Base-by-base conservation (phyloP, 805 yeast genomes). In the Komagataella pastoris region DNA sequence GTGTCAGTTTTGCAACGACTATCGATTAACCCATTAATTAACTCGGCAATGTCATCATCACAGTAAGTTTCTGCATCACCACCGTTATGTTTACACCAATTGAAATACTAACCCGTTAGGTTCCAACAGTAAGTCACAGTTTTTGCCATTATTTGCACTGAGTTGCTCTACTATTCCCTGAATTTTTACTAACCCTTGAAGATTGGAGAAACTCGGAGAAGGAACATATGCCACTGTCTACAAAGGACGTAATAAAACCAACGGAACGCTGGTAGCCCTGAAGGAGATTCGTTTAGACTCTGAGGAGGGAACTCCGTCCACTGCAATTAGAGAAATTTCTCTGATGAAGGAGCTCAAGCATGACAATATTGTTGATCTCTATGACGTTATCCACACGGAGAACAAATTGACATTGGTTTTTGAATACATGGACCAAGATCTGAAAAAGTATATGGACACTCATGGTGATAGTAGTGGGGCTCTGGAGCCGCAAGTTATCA, bases 171-270 rank as follows among this genome's bases (percentile, higher is more conserved):
- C 55, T 51, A 53, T 54, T 46, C 54, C 44, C 12, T 8, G 8
- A 17, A 14, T 24, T 17, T 21, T 3, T 30, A 49, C 53, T 53
- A 53, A 55, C 52, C 47, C 23, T 17, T 43, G 21, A 48, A 65
- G 71, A 65, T 77, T 87, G 52, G 96, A 88, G 65, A 88, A 88
- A 70, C 76, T 88, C 44, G 96, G 96, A 46, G 96, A 88, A 69
- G 96, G 96, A 49, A 88, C 99, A 0, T 93, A 93, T 69, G 99
- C 99, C 60, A 95, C 97, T n/a, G 99, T 93, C 40, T 93, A 91
- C 72, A 93, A 91, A 62, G 99, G 86, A 46, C 79, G 88, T 62
- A 93, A 87, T 65, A 79, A 87, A 55, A 80, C 83, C 60, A 84
- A 90, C 24, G 97, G 89, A 50, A 89, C 87, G 52, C 74, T 90